Conservation (phyloP, 164 flowering plant species). For the Dillenia turbinata region DNA sequence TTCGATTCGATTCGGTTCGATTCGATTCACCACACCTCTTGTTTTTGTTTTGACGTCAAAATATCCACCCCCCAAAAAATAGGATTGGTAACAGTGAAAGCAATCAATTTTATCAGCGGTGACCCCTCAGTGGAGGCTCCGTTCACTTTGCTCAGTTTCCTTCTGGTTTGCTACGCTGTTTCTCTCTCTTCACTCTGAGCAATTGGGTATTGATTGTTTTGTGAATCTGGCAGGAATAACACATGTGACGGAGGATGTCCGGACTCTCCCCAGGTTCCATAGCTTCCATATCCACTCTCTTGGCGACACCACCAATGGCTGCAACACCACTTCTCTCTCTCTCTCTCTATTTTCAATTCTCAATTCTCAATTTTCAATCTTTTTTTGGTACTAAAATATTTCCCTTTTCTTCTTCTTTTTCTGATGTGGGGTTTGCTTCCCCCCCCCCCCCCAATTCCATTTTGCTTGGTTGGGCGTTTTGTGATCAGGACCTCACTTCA, state of each 20-base stretch:
- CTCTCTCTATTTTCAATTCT: neutral
- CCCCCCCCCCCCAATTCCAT: neutral
- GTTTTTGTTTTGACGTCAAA: neutral
- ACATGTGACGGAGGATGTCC: conserved; percentile 59
- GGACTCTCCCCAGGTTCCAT: conserved; percentile 79
- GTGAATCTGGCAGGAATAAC: conserved; percentile 40
- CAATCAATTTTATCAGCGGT: conserved; percentile 70
- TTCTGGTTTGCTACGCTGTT: conserved; percentile 27
- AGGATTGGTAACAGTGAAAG: conserved; percentile 29
- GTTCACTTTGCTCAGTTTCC: conserved; percentile 55
- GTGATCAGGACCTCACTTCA: conserved; percentile 73
- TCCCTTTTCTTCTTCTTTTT: neutral
- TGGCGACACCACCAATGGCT: conserved; percentile 93
- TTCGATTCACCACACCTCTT: no score
- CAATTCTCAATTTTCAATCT: conserved; percentile 6
- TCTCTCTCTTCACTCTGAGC: conserved; percentile 3
- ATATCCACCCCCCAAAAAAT: neutral
- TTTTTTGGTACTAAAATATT: neutral
- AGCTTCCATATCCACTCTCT: conserved; percentile 92
- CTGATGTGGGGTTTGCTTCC: neutral
- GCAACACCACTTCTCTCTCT: conserved; percentile 52
- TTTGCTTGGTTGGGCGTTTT: neutral
- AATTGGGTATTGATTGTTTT: neutral
- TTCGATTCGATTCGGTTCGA: no score
- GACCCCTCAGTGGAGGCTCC: conserved; percentile 50